Evolutionary conservation across 2,329 filamentous ascomycete species (phyloP).

Genomic region (Alternaria sp.): DNA sequence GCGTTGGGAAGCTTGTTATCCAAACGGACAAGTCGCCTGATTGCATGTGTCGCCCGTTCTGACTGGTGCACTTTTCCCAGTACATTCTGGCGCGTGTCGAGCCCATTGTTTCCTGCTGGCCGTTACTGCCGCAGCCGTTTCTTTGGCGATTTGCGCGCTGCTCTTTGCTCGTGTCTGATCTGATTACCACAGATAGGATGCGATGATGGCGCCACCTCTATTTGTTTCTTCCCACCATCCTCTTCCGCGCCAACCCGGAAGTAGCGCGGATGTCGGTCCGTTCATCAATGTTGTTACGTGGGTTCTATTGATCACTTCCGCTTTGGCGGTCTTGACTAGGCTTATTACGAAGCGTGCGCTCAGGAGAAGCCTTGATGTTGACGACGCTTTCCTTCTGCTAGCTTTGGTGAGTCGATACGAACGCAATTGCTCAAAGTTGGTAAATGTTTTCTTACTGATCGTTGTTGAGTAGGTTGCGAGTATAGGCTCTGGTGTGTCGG

Average conservation of each 20-base stretch:
- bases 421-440: not conserved
- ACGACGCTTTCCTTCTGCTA: conserved; percentile 48
- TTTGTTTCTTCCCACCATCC: conserved; percentile 34
- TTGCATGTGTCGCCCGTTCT: conserved; percentile 8
- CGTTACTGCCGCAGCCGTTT: conserved; percentile 5
- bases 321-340: conserved; percentile 45
- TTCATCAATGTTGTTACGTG: conserved; percentile 50
- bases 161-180: conserved; percentile 20
- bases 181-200: conserved; percentile 27
- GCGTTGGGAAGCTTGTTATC: conserved; percentile 1
- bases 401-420: conserved; percentile 39
- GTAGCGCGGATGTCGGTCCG: conserved; percentile 41
- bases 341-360: conserved; percentile 48
- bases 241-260: conserved; percentile 43
- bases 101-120: not conserved
- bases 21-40: conserved; percentile 19
- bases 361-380: conserved; percentile 42
- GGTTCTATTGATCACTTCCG: conserved; percentile 47
- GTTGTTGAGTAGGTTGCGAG: conserved; percentile 36
- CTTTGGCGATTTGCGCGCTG: conserved; percentile 6
- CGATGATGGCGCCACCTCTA: conserved; percentile 35
- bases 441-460: conserved; percentile 12
- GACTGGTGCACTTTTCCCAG: not conserved
- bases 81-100: not conserved
- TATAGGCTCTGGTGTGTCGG: conserved; percentile 46